A percentile compares a stretch with the other conserved stretches of the same genome.
Conservation (phyloP, 805 yeast species). For the Ogataea pini region DNA sequence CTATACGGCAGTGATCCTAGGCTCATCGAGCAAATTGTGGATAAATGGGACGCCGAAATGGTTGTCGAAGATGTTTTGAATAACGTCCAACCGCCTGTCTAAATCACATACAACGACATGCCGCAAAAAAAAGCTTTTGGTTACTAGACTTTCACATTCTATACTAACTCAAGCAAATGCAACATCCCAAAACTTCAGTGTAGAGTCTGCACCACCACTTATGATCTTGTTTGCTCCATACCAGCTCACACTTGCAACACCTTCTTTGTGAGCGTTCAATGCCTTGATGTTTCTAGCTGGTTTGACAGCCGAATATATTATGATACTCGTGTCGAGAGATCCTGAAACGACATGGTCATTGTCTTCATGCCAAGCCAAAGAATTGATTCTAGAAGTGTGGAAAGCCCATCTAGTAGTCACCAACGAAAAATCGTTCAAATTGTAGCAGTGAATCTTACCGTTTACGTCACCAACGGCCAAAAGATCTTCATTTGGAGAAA, state of each 20-base stretch:
- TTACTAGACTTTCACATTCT: background rate
- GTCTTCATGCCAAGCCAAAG: slow-evolving; percentile 77
- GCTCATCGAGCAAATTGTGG: slow-evolving; percentile 42
- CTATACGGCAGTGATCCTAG: slow-evolving; percentile 56
- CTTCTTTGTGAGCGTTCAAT: slow-evolving; percentile 84
- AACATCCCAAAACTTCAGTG: slow-evolving; percentile 72
- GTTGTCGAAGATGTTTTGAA: slow-evolving; percentile 54
- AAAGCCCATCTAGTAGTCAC: slow-evolving; percentile 93
- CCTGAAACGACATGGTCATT: slow-evolving; percentile 74
- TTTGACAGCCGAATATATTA: slow-evolving; percentile 73
- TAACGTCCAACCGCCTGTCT: slow-evolving; percentile 54
- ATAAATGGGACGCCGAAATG: slow-evolving; percentile 46
- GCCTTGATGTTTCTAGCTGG: slow-evolving; percentile 77
- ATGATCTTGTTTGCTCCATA: slow-evolving; percentile 47
- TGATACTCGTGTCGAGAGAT: slow-evolving; percentile 80
- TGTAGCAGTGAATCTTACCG: slow-evolving; percentile 83
- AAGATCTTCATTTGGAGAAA: slow-evolving; percentile 67
- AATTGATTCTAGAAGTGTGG: slow-evolving; percentile 80
- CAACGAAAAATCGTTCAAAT: slow-evolving; percentile 51
- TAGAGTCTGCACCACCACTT: slow-evolving; percentile 80
- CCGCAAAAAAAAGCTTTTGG: slow-evolving; percentile 64
- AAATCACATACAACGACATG: slow-evolving; percentile 31
- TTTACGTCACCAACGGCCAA: slow-evolving; percentile 84
- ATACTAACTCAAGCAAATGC: slow-evolving; percentile 8
- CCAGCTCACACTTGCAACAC: slow-evolving; percentile 80